Conservation (phyloP, 768 basidiomycete species). For the Leccinum boreale region DNA sequence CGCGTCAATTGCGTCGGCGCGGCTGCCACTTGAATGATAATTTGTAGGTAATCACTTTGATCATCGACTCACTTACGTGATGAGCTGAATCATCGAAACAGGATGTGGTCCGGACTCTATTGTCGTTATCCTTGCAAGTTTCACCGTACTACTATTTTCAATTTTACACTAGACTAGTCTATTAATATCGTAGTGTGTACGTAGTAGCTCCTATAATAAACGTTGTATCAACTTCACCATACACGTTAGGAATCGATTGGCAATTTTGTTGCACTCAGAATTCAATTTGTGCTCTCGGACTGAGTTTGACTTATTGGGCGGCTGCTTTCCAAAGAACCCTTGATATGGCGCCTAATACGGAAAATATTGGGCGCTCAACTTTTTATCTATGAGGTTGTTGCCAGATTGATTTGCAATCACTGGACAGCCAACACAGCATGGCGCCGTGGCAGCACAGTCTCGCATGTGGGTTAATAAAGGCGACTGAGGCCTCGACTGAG, state of each 20-base stretch:
- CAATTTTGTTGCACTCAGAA: neutral
- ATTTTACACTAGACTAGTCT: neutral
- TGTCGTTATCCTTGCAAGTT: neutral
- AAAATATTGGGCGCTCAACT: neutral
- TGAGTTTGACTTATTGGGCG: neutral
- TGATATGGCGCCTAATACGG: neutral
- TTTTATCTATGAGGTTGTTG: neutral
- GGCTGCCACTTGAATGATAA: neutral
- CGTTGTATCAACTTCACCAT: neutral
- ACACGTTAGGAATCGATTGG: neutral
- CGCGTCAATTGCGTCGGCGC: slow-evolving; percentile 3
- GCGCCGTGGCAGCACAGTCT: slow-evolving; percentile 8
- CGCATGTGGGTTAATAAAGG: neutral
- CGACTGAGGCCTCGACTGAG: neutral
- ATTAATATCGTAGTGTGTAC: neutral
- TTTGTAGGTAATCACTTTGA: slow-evolving; percentile 1
- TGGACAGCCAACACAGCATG: slow-evolving; percentile 3
- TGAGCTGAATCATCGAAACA: slow-evolving; percentile 2
- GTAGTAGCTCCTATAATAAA: neutral
- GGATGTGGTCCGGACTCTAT: neutral
- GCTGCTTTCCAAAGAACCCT: slow-evolving; percentile 1
- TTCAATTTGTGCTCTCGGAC: neutral
- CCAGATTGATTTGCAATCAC: neutral
- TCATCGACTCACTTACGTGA: neutral
- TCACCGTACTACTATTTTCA: neutral